A percentile compares a stretch with the other conserved stretches of the same genome.
Conservation (phyloP, 352 stramenopile genomes). For the Pelagophyceae sp. region DNA sequence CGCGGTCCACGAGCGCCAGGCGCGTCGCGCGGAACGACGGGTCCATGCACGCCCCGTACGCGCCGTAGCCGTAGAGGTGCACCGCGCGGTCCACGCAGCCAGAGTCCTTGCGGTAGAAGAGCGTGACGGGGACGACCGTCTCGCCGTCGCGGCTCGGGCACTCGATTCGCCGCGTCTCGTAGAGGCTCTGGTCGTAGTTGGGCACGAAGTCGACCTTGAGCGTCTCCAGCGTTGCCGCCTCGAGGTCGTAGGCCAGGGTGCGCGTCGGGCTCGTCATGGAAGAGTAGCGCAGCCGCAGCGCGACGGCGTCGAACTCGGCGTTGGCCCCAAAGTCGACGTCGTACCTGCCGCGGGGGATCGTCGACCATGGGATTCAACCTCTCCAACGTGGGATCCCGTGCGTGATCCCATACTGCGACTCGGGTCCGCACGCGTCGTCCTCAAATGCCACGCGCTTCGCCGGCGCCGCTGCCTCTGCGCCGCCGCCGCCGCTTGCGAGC, state of each 20-base stretch:
- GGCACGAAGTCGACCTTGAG: slow-evolving; percentile 81
- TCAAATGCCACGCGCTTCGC: slow-evolving; percentile 46
- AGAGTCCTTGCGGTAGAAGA: slow-evolving; percentile 54
- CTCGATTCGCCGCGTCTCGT: slow-evolving; percentile 77
- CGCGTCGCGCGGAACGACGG: slow-evolving; percentile 76
- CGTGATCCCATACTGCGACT: too few relatives aligned
- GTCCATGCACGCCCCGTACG: slow-evolving; percentile 85
- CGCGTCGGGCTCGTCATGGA: slow-evolving; percentile 78
- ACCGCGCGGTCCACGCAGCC: slow-evolving; percentile 54
- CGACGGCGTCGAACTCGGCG: slow-evolving; percentile 70
- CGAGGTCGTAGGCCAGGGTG: slow-evolving; percentile 69
- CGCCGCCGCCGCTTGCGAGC: neutral
- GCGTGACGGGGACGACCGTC: slow-evolving; percentile 58
- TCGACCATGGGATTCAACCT: too few relatives aligned
- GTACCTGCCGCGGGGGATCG: too few relatives aligned
- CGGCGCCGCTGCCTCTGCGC: neutral
- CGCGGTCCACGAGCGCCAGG: slow-evolving; percentile 82
- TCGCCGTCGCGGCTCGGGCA: slow-evolving; percentile 71
- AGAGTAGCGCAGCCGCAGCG: slow-evolving; percentile 79
- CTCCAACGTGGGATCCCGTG: too few relatives aligned
- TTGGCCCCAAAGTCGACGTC: slow-evolving; percentile 66
- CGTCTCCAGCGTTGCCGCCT: slow-evolving; percentile 45
- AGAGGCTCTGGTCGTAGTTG: slow-evolving; percentile 80
- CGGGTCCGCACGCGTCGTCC: slow-evolving; percentile 71
- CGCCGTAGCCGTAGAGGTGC: slow-evolving; percentile 89